These are phyloP conservation scores for Laetiporus sulphureus DNA, from an alignment of 1,284 basidiomycete genomes.

Conservation along the genomic window DNA sequence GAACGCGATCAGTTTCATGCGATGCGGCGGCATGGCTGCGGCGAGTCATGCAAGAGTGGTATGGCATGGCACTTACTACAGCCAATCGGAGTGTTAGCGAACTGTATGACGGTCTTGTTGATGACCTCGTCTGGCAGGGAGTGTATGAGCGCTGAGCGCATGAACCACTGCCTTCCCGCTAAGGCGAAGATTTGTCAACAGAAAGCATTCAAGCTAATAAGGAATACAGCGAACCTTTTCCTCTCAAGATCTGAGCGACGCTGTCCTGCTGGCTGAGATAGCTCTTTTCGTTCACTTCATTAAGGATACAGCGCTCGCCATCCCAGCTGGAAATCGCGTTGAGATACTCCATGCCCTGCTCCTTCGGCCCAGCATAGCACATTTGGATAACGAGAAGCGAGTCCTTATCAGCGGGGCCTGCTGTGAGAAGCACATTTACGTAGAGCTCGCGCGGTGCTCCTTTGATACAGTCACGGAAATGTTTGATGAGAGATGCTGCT, in stretches of 20 bases:
- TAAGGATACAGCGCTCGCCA: conserved; percentile 72
- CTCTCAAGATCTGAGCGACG: conserved; percentile 81
- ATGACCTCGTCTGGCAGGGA: conserved; percentile 83
- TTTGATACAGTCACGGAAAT: conserved; percentile 91
- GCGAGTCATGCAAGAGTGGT: conserved; percentile 2
- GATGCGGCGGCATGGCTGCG: no score
- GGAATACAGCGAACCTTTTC: conserved; percentile 46
- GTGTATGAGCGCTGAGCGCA: conserved; percentile 73
- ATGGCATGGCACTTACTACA: conserved; percentile 60
- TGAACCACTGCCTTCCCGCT: conserved; percentile 85
- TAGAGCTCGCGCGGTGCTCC: conserved; percentile 81
- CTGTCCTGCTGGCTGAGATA: conserved; percentile 88
- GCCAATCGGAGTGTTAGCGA: conserved; percentile 76
- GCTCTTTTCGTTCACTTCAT: conserved; percentile 85
- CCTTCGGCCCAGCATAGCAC: conserved; percentile 74
- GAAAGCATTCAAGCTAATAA: not conserved
- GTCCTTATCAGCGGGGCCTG: conserved; percentile 74
- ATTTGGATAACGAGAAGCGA: conserved; percentile 86
- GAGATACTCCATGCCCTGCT: conserved; percentile 73
- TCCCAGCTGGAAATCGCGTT: conserved; percentile 84
- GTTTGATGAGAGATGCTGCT: conserved; percentile 80
- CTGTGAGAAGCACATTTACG: conserved; percentile 84
- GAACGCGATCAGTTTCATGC: not conserved
- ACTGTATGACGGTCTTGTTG: conserved; percentile 74
- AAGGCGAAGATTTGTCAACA: conserved; percentile 2